Evolutionary conservation across 306 rosid species (phyloP).

Genomic region (Macrotyloma uniflorum): DNA sequence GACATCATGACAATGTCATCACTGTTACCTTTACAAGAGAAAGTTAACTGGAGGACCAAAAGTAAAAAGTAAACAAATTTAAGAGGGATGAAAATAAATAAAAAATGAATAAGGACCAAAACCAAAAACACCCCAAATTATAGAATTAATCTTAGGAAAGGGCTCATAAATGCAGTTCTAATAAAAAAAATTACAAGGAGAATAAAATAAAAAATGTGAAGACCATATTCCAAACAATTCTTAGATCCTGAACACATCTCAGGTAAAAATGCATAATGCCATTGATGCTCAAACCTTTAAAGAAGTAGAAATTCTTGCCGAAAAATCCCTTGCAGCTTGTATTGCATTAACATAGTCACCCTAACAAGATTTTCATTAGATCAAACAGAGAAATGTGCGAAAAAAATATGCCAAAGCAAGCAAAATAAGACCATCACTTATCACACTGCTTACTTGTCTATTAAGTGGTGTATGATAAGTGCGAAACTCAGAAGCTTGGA

Average conservation of each 20-base stretch:
- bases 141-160: conserved; percentile 17
- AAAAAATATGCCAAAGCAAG: conserved; percentile 27
- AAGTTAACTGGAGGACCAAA: too few species aligned
- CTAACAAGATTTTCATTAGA: conserved; percentile 53
- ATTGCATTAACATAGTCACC: conserved; percentile 87
- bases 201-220: background rate
- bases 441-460: conserved; percentile 64
- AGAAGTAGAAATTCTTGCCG: conserved; percentile 69
- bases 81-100: too few species aligned
- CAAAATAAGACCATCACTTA: conserved; percentile 30
- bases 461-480: conserved; percentile 95
- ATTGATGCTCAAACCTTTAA: conserved; percentile 66
- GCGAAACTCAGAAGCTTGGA: conserved; percentile 92
- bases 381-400: conserved; percentile 26
- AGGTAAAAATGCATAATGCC: conserved; percentile 23
- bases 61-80: too few species aligned
- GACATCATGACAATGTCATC: too few species aligned
- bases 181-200: conserved; percentile 19
- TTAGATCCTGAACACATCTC: conserved; percentile 21
- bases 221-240: background rate
- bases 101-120: too few species aligned
- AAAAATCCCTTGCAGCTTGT: conserved; percentile 86
- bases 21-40: too few species aligned
- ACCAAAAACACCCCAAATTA: too few species aligned
- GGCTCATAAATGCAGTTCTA: conserved; percentile 19